A percentile compares a stretch with the other conserved stretches of the same genome.
phyloP scores from a whole-genome alignment of 192 early-diverging fungal genomes.

The Coemansia guatemalensis region DNA sequence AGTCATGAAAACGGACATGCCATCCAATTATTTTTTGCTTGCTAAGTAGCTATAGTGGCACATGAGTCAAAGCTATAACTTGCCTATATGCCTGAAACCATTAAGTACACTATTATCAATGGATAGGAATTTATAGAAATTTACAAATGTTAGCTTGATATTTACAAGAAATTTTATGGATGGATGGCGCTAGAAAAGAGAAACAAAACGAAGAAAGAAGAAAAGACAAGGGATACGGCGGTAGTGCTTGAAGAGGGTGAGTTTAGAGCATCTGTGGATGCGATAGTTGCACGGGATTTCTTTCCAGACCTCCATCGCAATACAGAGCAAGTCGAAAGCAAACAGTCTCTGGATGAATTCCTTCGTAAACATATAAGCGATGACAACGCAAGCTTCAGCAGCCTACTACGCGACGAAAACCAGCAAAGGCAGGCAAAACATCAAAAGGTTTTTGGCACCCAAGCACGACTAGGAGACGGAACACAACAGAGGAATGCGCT shows the following conservation, averaged over 20 bases:
- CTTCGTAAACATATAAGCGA: slow-evolving; percentile 32
- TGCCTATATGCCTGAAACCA: too few relatives aligned
- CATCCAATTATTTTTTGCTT: too few relatives aligned
- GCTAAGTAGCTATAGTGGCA: too few relatives aligned
- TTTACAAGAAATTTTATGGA: too few relatives aligned
- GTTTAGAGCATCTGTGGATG: slow-evolving; percentile 18
- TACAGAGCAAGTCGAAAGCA: neutral
- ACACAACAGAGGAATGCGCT: slow-evolving; percentile 9
- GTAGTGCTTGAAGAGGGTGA: slow-evolving; percentile 29
- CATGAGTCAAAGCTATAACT: too few relatives aligned
- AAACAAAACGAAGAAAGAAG: neutral
- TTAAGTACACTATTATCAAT: too few relatives aligned
- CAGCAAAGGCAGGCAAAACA: neutral
- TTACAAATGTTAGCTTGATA: too few relatives aligned
- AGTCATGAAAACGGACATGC: too few relatives aligned
- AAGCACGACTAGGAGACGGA: too few relatives aligned
- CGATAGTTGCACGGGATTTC: slow-evolving; percentile 40
- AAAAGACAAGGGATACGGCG: neutral
- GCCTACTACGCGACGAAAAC: slow-evolving; percentile 17
- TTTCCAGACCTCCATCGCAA: slow-evolving; percentile 26
- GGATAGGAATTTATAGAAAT: too few relatives aligned
- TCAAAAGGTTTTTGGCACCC: neutral
- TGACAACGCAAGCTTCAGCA: slow-evolving; percentile 39
- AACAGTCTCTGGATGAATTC: slow-evolving; percentile 24
- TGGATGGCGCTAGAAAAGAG: too few relatives aligned